Conservation (phyloP, 768 basidiomycete species). For the Lactarius trivialis region DNA sequence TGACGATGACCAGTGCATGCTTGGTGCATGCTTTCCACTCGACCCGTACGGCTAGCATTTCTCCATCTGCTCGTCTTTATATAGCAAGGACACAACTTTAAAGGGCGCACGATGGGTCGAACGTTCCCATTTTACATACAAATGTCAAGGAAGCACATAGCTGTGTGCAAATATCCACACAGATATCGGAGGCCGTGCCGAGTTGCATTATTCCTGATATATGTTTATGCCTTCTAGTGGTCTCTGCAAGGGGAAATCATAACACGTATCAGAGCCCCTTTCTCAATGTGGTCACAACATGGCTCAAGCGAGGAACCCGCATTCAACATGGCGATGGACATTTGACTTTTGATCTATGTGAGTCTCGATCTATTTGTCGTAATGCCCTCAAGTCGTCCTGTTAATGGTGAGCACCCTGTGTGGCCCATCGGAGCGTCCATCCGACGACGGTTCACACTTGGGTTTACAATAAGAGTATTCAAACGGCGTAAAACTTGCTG, state of each 20-base stretch:
- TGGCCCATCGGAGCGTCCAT: not conserved
- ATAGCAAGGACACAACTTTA: not conserved
- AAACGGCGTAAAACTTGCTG: not conserved
- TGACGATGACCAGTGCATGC: not conserved
- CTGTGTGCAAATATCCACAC: not conserved
- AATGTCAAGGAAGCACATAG: not conserved
- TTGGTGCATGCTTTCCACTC: not conserved
- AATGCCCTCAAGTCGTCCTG: not conserved
- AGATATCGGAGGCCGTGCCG: constrained; percentile 8
- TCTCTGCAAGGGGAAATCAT: constrained; percentile 1
- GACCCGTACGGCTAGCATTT: not conserved
- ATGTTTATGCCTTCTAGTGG: not conserved
- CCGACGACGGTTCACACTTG: not conserved
- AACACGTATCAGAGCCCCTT: not conserved
- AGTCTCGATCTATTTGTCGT: not conserved
- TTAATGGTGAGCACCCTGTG: not conserved
- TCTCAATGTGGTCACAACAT: not conserved
- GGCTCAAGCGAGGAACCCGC: not conserved
- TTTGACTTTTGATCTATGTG: not conserved
- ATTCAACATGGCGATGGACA: not conserved
- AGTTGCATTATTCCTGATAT: constrained; percentile 1
- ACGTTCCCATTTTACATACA: not conserved
- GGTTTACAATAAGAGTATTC: not conserved
- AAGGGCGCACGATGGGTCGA: not conserved
- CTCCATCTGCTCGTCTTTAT: not conserved